Evolutionary conservation across 2,329 filamentous ascomycete species (phyloP).

Genomic region (Penicillium sp.): DNA sequence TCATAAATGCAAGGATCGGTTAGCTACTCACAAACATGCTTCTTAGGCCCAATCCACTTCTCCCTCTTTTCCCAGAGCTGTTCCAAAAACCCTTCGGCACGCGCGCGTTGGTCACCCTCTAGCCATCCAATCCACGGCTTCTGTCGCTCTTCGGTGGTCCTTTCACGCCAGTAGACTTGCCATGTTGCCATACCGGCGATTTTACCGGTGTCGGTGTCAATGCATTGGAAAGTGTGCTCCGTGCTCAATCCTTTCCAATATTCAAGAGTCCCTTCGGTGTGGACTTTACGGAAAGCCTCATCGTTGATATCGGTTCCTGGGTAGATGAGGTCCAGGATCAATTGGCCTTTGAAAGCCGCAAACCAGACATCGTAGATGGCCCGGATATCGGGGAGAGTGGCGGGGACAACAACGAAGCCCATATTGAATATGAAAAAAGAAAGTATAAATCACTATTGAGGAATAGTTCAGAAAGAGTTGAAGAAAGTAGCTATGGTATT

Average conservation of each 20-base stretch:
- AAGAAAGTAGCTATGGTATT: background rate
- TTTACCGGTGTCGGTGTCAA: conserved; percentile 42
- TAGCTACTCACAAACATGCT: conserved; percentile 43
- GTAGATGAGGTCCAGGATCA: conserved; percentile 47
- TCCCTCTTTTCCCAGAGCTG: conserved; percentile 41
- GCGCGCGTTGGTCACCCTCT: conserved; percentile 43
- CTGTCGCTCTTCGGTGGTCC: conserved; percentile 43
- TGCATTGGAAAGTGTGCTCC: conserved; percentile 48
- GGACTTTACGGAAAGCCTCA: conserved; percentile 44
- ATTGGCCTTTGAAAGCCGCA: conserved; percentile 25
- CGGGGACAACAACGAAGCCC: conserved; percentile 44
- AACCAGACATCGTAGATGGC: conserved; percentile 25
- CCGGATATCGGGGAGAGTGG: conserved; percentile 16
- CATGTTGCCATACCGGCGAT: conserved; percentile 50
- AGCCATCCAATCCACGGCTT: conserved; percentile 49
- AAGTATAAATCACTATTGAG: background rate
- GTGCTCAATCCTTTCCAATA: conserved; percentile 36
- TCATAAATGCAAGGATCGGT: background rate
- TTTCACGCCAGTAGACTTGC: conserved; percentile 42
- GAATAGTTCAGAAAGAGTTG: background rate
- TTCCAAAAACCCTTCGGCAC: conserved; percentile 39
- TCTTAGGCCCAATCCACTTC: conserved; percentile 2
- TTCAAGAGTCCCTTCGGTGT: conserved; percentile 43
- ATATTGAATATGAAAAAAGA: conserved; percentile 20
- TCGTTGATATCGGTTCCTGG: conserved; percentile 31